A percentile compares a stretch with the other conserved stretches of the same genome.
Evolutionary conservation across 2,329 filamentous ascomycete species (phyloP).

Genomic region (Fusarium robinianum): DNA sequence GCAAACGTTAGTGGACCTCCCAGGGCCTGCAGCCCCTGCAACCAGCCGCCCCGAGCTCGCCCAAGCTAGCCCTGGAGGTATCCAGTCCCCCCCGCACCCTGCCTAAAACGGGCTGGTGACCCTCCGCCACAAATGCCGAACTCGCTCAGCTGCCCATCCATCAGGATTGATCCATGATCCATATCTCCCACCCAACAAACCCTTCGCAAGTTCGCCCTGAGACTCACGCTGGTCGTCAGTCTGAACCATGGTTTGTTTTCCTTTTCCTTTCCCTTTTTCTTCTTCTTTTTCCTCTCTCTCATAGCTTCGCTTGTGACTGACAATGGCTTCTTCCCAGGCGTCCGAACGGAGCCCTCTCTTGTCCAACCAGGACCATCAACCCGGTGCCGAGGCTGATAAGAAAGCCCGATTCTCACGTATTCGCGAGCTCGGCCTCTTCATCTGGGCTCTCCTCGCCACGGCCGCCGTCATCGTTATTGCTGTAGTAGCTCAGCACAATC

Average conservation of each 20-base stretch:
- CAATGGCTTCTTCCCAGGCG: conserved; percentile 35
- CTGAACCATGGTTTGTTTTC: conserved; percentile 25
- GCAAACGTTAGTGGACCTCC: conserved; percentile 7
- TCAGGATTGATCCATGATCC: conserved; percentile 7
- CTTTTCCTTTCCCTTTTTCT: background rate
- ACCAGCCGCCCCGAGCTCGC: conserved; percentile 11
- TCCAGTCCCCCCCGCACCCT: conserved; percentile 8
- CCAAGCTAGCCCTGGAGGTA: conserved; percentile 3
- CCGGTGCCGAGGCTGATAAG: conserved; percentile 33
- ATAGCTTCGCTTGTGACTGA: conserved; percentile 14
- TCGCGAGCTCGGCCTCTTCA: conserved; percentile 75
- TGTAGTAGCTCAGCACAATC: conserved; percentile 75
- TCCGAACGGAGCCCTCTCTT: conserved; percentile 53
- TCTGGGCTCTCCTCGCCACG: conserved; percentile 83
- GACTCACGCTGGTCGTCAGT: conserved; percentile 2
- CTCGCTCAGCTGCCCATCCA: conserved; percentile 3
- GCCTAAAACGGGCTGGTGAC: conserved; percentile 12
- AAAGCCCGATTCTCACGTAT: conserved; percentile 49
- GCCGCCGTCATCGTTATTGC: conserved; percentile 77
- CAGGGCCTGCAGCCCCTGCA: too few species aligned
- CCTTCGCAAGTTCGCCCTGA: background rate
- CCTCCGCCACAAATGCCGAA: conserved; percentile 13
- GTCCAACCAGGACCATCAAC: conserved; percentile 38
- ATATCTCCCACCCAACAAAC: too few species aligned
- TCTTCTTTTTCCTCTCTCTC: background rate